Conservation (phyloP, 2,329 filamentous ascomycete genomes). For the Lojkania enalia region DNA sequence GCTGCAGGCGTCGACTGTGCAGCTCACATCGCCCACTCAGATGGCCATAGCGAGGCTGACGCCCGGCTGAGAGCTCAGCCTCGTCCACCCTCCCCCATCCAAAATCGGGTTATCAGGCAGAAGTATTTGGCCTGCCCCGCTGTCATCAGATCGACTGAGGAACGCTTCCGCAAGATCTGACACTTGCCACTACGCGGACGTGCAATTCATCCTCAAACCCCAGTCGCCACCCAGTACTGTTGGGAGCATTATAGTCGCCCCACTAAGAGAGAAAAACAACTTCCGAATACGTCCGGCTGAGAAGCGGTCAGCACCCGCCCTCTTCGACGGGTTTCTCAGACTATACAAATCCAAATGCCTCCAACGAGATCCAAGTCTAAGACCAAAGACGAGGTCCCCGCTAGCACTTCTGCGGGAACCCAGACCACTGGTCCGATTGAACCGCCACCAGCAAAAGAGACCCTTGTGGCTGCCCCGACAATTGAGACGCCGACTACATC, state of each 20-base stretch:
- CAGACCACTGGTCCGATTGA: constrained; percentile 29
- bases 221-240: constrained; percentile 29
- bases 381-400: constrained; percentile 36
- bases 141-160: constrained; percentile 30
- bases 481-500: constrained; percentile 34
- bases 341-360: constrained; percentile 34
- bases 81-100: constrained; percentile 34
- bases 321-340: constrained; percentile 11
- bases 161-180: constrained; percentile 25
- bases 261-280: constrained; percentile 32
- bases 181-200: constrained; percentile 21
- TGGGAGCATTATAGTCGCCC: constrained; percentile 30
- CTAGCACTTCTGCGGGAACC: constrained; percentile 26
- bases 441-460: constrained; percentile 32
- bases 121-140: constrained; percentile 38
- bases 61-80: constrained; percentile 39
- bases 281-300: constrained; percentile 21
- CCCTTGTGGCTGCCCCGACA: constrained; percentile 32
- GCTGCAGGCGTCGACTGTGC: too few relatives aligned
- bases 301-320: constrained; percentile 12
- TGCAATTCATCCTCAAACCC: constrained; percentile 22
- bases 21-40: constrained; percentile 40
- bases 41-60: constrained; percentile 45
- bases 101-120: constrained; percentile 43
- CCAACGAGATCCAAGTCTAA: constrained; percentile 39